Base-by-base conservation (phyloP, 1,284 basidiomycete genomes). In the Cutaneotrichosporon arboriforme region DNA sequence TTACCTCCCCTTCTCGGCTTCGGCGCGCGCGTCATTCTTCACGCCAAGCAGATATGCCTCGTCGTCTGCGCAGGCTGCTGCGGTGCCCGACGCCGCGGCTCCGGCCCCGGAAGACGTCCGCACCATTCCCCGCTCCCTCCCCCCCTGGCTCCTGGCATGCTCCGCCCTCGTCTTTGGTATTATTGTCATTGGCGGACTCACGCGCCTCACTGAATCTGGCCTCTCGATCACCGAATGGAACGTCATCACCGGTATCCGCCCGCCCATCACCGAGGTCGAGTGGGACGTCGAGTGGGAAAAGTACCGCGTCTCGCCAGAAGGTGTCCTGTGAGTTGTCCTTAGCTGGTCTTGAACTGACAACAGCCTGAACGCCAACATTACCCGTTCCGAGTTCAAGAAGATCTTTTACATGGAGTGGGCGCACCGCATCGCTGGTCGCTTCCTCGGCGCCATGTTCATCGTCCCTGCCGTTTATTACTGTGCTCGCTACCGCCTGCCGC, bases 381-480 rank as follows among this genome's bases (percentile, higher is more conserved):
- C 84, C 10, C 76, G 97, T 49, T 80, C 85, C 20, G 88, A 97
- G 67, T 99, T 99, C 79, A 98, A 98, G 76, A 81, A 81, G 58
- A 98, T 99, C 62, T 99, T 93, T 77, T 88, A 87, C 78, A 96
- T 94, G 96, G 96, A 99, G 81, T 98, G 93, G 91, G 83, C 84
- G 2, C 96, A 99, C 75, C 88, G 96, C 39, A 79, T 97, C 49
- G 84, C 97, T 46, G 96, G 96, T 15, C 87, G 96, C 51, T 73
- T 93, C 56, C 87, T 97, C 58, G 96, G 96, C 48, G 64, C 81
- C n/a, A 56, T 51, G 40, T 93, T 93, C 71, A 81, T 92, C 64
- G 76, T 84, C 48, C 87, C 93, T 37, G 77, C 91, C 53, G 77
- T 82, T 52, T 89, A 93, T 79, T 93, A 93, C 75, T 78, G 81